These are phyloP conservation scores for Sporopachydermia lactativora DNA, from an alignment of 805 yeast species.

Conservation along the genomic window DNA sequence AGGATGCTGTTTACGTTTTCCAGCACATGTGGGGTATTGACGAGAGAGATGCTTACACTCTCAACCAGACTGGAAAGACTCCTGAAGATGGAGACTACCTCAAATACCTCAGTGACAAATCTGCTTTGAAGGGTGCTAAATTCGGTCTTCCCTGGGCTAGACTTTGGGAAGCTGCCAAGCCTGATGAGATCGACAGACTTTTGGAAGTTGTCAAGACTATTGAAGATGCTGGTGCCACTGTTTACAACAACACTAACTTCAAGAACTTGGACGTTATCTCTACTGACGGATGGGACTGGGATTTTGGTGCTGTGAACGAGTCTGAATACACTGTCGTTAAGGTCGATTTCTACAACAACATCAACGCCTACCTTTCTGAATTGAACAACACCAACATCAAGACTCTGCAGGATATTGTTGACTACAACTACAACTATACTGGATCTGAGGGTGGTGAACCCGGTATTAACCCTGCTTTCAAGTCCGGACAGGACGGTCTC, in stretches of 20 bases:
- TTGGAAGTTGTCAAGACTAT: constrained; percentile 11
- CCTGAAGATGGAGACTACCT: constrained; percentile 19
- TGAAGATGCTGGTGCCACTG: constrained; percentile 17
- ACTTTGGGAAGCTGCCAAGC: constrained; percentile 13
- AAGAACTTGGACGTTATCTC: constrained; percentile 16
- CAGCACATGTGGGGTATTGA: constrained; percentile 19
- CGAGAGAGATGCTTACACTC: constrained; percentile 15
- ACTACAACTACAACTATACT: constrained; percentile 13
- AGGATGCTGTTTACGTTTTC: constrained; percentile 17
- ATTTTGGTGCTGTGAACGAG: constrained; percentile 16
- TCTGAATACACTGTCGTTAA: constrained; percentile 19
- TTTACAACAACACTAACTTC: constrained; percentile 18
- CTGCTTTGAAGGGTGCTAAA: constrained; percentile 17
- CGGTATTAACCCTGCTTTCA: constrained; percentile 15
- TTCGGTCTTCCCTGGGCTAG: constrained; percentile 20
- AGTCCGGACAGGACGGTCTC: constrained; percentile 18
- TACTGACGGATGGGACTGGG: constrained; percentile 20
- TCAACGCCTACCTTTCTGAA: constrained; percentile 14
- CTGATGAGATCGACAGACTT: constrained; percentile 12
- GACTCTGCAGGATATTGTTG: constrained; percentile 16
- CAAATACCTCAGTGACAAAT: constrained; percentile 14
- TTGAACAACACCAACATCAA: constrained; percentile 15
- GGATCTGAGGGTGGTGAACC: constrained; percentile 18
- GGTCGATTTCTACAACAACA: constrained; percentile 18
- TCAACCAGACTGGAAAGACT: constrained; percentile 15